These are phyloP conservation scores for Morella rubra DNA, from an alignment of 306 rosid species.

Conservation along the genomic window DNA sequence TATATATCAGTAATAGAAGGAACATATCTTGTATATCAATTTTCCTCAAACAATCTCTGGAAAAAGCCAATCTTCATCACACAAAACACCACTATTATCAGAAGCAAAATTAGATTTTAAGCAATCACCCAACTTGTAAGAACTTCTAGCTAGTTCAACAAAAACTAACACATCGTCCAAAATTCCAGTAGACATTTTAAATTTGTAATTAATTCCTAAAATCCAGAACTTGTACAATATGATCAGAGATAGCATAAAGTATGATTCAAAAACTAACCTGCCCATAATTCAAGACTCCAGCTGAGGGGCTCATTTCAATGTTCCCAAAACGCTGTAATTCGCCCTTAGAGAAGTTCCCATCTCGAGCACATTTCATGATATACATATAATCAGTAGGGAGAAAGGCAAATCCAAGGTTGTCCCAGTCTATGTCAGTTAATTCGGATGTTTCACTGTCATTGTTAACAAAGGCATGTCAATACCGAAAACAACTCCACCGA, in stretches of 20 bases:
- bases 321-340: constrained; percentile 87
- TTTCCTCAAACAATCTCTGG: no score
- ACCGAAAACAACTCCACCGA: constrained; percentile 1
- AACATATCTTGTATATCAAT: neutral
- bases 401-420: constrained; percentile 81
- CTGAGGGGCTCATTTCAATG: constrained; percentile 83
- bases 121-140: neutral
- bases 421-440: constrained; percentile 78
- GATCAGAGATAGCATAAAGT: no score
- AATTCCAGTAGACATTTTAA: neutral
- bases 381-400: constrained; percentile 87
- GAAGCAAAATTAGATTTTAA: neutral
- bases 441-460: constrained; percentile 45
- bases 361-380: constrained; percentile 64
- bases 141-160: neutral
- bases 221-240: neutral
- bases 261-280: constrained; percentile 54
- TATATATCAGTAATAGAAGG: no score
- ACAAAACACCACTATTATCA: no score
- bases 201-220: neutral
- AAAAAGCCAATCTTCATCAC: no score
- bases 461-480: constrained; percentile 14
- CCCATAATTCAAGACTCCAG: constrained; percentile 90
- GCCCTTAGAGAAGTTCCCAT: constrained; percentile 65
- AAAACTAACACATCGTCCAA: neutral